These are phyloP conservation scores for Phytophthora rubi DNA, from an alignment of 352 stramenopile species.

Conservation along the genomic window DNA sequence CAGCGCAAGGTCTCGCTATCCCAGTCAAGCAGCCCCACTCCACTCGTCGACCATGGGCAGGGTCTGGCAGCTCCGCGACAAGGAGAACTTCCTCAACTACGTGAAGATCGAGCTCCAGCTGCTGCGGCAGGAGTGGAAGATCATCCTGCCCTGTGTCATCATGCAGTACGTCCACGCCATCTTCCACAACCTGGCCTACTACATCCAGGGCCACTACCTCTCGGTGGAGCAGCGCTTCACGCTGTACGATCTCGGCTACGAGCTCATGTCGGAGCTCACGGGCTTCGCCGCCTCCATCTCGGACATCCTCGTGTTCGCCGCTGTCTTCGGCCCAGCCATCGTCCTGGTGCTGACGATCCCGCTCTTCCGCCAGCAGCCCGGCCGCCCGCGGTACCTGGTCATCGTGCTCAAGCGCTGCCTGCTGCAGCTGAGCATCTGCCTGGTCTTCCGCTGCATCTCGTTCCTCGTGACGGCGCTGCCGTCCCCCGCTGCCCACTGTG, in stretches of 20 bases:
- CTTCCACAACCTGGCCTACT: slow-evolving; percentile 90
- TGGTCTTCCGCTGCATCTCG: slow-evolving; percentile 76
- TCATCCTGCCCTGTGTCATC: slow-evolving; percentile 77
- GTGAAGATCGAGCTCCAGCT: slow-evolving; percentile 67
- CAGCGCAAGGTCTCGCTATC: neutral
- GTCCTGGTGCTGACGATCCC: slow-evolving; percentile 69
- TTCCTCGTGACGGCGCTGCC: slow-evolving; percentile 84
- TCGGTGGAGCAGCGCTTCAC: slow-evolving; percentile 70
- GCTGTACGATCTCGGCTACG: slow-evolving; percentile 81
- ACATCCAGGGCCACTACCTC: slow-evolving; percentile 75
- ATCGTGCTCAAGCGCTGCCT: slow-evolving; percentile 86
- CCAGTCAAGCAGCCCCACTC: neutral
- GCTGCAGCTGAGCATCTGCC: slow-evolving; percentile 79
- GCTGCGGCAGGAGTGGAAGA: slow-evolving; percentile 70
- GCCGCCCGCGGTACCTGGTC: slow-evolving; percentile 73
- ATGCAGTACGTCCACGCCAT: slow-evolving; percentile 87
- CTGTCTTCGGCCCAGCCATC: slow-evolving; percentile 76
- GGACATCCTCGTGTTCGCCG: slow-evolving; percentile 82
- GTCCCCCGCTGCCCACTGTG: slow-evolving; percentile 71
- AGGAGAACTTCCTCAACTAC: slow-evolving; percentile 70
- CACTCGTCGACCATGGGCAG: slow-evolving; percentile 30
- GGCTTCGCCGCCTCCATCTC: slow-evolving; percentile 51
- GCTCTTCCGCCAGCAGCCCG: slow-evolving; percentile 67
- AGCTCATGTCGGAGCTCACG: slow-evolving; percentile 72
- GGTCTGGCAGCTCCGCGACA: slow-evolving; percentile 58